Base-by-base conservation (phyloP, 108 stramenopile species). In the Epithemia pelagica region DNA sequence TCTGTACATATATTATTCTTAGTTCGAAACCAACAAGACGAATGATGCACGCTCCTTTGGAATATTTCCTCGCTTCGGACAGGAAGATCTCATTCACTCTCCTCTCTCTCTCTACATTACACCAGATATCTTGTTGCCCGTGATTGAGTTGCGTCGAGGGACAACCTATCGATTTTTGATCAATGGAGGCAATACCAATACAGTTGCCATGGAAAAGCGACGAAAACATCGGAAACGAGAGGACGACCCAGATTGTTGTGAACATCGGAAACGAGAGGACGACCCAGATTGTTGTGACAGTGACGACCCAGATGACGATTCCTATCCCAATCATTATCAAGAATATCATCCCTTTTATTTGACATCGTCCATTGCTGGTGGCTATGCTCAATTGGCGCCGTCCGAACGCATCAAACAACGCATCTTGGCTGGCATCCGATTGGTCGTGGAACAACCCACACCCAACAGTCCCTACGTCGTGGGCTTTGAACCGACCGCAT, bases 121-220 rank as follows among this genome's bases (percentile, higher is more conserved):
- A 10, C 5, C 37, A 46, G 71, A 64, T 20, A 27, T 64, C 21
- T 59, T 72, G 65, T 52, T 72, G 30, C 71, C 71, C n/a, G 65
- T 53, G 22, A 26, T 72, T 61, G 65, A 58, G 20, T 20, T 72
- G 56, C 26, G 28, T 21, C 71, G 71, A n/a, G 65, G 65, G 1
- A 71, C 62, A n/a, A 71, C 70, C 7, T 71, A 71, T 63, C 63
- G 62, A 31, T 71, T 71, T 30, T 37, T 8, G 1, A 63, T 71
- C 31, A 71, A 71, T 51, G 70, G 70, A 27, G 70, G 70, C 3
- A 18, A 58, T 28, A 23, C 15, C n/a, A 29, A 32, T 1, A 2
- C 31, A 0, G 62, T 27, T 29, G 21, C 61, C 61, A 46, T 46
- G 37, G 37, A 46, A 46, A 70, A 70, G 7, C 10, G 15, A 15